Conservation (phyloP, 305 asterid species). For the Petunia hybrid region DNA sequence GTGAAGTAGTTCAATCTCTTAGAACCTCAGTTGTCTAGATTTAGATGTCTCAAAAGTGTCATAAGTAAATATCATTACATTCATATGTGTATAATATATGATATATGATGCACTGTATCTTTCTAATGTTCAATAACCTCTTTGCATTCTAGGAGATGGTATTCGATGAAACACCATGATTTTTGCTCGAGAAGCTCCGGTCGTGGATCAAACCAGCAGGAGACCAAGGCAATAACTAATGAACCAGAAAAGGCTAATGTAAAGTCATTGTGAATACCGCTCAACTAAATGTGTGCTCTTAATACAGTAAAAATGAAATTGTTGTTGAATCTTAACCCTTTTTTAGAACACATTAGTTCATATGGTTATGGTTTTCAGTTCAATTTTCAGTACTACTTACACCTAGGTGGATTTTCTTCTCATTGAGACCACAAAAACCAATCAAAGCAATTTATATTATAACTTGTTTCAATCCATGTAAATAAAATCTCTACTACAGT, state of each 20-base stretch:
- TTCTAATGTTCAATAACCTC: slow-evolving; percentile 14
- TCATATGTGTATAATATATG: neutral
- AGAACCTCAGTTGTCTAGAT: neutral
- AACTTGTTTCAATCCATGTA: too few relatives aligned
- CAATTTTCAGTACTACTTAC: too few relatives aligned
- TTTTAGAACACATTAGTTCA: slow-evolving; percentile 13
- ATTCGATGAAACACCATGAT: slow-evolving; percentile 77
- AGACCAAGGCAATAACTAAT: slow-evolving; percentile 33
- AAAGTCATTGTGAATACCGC: slow-evolving; percentile 57
- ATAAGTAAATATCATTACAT: neutral
- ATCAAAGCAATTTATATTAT: neutral
- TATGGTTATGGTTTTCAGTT: neutral
- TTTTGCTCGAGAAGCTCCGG: slow-evolving; percentile 38
- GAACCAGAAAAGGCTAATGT: slow-evolving; percentile 42
- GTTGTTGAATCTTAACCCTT: neutral
- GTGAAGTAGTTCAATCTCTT: neutral
- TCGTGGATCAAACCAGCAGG: slow-evolving; percentile 52
- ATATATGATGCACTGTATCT: neutral
- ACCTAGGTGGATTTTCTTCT: too few relatives aligned
- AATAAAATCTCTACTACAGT: too few relatives aligned
- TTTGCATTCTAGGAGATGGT: slow-evolving; percentile 70
- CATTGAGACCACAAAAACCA: slow-evolving; percentile 23
- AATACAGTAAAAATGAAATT: slow-evolving; percentile 32
- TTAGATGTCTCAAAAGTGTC: neutral
- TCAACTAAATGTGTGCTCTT: slow-evolving; percentile 43